A percentile compares a stretch with the other conserved stretches of the same genome.
Evolutionary conservation across 1,284 basidiomycete genomes (phyloP).

Genomic region (Inonotus obliquus): DNA sequence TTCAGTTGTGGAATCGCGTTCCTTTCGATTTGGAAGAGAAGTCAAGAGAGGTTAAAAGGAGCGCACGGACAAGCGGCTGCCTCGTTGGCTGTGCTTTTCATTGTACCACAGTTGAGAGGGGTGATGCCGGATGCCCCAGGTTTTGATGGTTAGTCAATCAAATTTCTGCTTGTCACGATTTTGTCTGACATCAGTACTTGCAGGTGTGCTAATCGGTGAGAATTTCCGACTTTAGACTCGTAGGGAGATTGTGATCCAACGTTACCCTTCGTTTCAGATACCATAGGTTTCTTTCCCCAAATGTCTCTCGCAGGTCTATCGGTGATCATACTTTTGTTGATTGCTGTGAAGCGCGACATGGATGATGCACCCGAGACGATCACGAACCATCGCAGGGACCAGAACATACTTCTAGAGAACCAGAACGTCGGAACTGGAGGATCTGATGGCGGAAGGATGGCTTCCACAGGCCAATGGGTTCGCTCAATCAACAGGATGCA

Average conservation of each 20-base stretch:
- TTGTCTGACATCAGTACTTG: not conserved
- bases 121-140: constrained; percentile 57
- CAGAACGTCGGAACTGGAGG: not conserved
- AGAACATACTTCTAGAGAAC: not conserved
- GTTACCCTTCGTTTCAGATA: constrained; percentile 31
- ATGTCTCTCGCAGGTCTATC: constrained; percentile 44
- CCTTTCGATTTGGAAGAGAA: constrained; percentile 28
- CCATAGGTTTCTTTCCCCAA: constrained; percentile 53
- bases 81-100: constrained; percentile 39
- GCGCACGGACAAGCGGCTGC: constrained; percentile 38
- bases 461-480: no score
- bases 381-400: not conserved
- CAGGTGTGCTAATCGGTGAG: constrained; percentile 47
- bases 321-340: constrained; percentile 37
- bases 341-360: constrained; percentile 41
- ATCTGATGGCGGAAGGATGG: not conserved
- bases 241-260: not conserved
- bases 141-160: constrained; percentile 41
- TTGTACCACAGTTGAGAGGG: constrained; percentile 46
- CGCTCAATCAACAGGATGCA: not conserved
- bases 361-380: not conserved
- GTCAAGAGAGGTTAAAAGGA: constrained; percentile 22
- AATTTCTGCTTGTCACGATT: not conserved
- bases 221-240: not conserved
- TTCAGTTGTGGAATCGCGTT: constrained; percentile 41